These are phyloP conservation scores for Ceratocystis variospora DNA, from an alignment of 2,329 filamentous ascomycete genomes.

Conservation along the genomic window DNA sequence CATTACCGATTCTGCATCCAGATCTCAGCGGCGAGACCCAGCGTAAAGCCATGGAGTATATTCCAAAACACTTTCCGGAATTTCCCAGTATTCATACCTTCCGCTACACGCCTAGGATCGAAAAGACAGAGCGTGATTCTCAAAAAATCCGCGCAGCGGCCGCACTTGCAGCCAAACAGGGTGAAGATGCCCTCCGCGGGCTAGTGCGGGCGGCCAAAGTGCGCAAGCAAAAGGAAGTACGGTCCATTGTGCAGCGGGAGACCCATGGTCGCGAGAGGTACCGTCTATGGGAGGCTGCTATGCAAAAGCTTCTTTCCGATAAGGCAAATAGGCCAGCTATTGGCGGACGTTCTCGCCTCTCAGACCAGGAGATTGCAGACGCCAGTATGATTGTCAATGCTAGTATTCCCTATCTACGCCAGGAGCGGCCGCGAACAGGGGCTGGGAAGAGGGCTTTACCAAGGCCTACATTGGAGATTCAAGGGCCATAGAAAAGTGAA, in stretches of 20 bases:
- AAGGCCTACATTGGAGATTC: constrained; percentile 14
- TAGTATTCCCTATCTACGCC: constrained; percentile 11
- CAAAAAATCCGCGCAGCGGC: constrained; percentile 47
- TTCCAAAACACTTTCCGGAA: constrained; percentile 44
- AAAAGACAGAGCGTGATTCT: constrained; percentile 32
- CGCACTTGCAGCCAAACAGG: constrained; percentile 45
- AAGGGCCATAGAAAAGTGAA: constrained; percentile 3
- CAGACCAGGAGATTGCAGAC: constrained; percentile 40
- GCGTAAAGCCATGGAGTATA: constrained; percentile 41
- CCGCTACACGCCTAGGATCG: constrained; percentile 41
- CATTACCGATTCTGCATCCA: constrained; percentile 35
- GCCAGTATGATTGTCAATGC: constrained; percentile 50
- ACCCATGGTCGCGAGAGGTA: constrained; percentile 41
- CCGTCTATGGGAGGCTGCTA: constrained; percentile 46
- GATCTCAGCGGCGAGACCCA: constrained; percentile 47
- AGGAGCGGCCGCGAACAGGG: constrained; percentile 15
- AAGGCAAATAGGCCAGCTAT: constrained; percentile 15
- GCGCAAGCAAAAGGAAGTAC: constrained; percentile 50
- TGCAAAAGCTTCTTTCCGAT: constrained; percentile 41
- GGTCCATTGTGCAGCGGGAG: constrained; percentile 40
- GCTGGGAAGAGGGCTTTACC: constrained; percentile 15
- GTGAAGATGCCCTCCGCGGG: constrained; percentile 46
- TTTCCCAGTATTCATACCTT: constrained; percentile 54
- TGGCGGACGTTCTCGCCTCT: constrained; percentile 12
- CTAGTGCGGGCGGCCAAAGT: constrained; percentile 49